A percentile compares a stretch with the other conserved stretches of the same genome.
These are phyloP conservation scores for Macrophomina tecta DNA, from an alignment of 2,329 filamentous ascomycete species.

Conservation along the genomic window DNA sequence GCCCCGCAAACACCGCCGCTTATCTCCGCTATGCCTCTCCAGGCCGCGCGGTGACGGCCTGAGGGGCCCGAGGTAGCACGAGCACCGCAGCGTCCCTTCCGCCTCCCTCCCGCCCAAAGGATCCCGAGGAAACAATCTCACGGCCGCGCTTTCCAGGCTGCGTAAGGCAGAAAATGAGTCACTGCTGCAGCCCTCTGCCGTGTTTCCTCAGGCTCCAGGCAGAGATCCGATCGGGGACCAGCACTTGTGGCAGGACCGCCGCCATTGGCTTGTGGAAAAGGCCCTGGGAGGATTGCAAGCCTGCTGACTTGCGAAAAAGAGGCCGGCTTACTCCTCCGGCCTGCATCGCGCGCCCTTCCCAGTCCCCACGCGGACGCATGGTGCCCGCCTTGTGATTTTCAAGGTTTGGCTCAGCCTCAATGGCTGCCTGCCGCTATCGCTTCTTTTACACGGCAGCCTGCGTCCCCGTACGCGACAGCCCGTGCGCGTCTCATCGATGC, in stretches of 20 bases:
- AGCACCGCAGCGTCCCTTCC: conserved; percentile 7
- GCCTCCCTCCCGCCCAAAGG: neutral
- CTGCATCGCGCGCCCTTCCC: neutral
- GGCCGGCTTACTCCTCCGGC: conserved; percentile 6
- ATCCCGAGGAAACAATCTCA: neutral
- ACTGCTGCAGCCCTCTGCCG: neutral
- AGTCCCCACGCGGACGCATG: neutral
- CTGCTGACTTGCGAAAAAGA: conserved; percentile 4
- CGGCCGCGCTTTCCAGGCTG: neutral
- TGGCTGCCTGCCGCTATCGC: neutral
- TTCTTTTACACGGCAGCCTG: conserved; percentile 8
- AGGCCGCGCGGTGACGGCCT: neutral
- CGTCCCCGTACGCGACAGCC: conserved; percentile 4
- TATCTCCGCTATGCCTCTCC: neutral
- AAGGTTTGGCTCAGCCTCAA: conserved; percentile 15
- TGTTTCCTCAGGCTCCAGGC: conserved; percentile 5
- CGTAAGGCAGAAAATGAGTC: conserved; percentile 18
- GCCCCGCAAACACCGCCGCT: conserved; percentile 17
- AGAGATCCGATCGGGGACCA: conserved; percentile 18
- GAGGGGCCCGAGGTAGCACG: conserved; percentile 8
- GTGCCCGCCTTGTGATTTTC: conserved; percentile 17
- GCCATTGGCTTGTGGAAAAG: neutral
- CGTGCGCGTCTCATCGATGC: conserved; percentile 9
- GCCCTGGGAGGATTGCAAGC: neutral
- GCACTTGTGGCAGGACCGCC: neutral